Base-by-base conservation (phyloP, 2,329 filamentous ascomycete genomes). In the Alternaria postmessia region DNA sequence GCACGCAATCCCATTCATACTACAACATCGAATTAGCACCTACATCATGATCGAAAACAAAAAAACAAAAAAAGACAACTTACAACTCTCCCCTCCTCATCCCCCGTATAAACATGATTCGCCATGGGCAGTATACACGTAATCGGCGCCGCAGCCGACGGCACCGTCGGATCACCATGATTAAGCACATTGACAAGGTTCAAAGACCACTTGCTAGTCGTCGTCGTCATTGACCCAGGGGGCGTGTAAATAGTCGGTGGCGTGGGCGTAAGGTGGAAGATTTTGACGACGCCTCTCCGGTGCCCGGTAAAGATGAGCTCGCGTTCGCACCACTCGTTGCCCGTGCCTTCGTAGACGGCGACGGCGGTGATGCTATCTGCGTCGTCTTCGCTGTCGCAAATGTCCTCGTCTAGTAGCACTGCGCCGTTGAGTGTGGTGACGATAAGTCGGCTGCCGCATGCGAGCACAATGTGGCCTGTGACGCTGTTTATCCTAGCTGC, bases 271-370 rank as follows among this genome's bases (percentile, higher is more conserved):
- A 88, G 84, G 65, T 83, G 83, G 85, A 87, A 89, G 30, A 88
- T 81, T 81, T 96, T 96, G 34, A 96, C 94, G 14, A 93, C 85
- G 0, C 95, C 95, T 52, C 89, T 84, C 64, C 87, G 85, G 75
- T 98, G 95, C 0, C 95, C 95, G 0, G 94, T 98, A 65, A 99
- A 94, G 38, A 98, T 82, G 43, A 99, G 83, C 62, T 90, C 89
- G 55, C 90, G 89, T 79, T 96, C 92, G 4, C 97, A 84, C 92
- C 94, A 98, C 79, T 98, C 95, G 69, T 93, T 95, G 2, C 90
- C 91, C 0, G 89, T 86, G 0, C 94, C 94, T 76, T 98, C 94
- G 79, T 98, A 98, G 77, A 97, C 97, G 3, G 94, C 92, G 65
- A 93, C 95, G 1, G 90, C 89, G 49, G 92, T 85, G 3, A 97